phyloP scores from a whole-genome alignment of 768 basidiomycete genomes.

The Neoboletus brunneissimus region DNA sequence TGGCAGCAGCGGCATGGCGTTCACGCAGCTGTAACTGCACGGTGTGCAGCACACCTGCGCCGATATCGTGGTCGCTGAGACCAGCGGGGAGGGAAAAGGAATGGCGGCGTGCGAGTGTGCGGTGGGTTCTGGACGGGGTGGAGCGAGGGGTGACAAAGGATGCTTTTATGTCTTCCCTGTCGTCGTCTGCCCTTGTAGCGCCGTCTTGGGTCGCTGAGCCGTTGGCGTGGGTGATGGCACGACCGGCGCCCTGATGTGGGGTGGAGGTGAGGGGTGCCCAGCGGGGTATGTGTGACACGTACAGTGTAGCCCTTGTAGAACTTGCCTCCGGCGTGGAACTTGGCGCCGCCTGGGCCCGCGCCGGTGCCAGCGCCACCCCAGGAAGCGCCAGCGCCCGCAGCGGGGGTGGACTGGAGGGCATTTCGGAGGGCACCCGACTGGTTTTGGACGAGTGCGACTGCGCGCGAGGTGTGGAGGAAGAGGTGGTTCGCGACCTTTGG shows the following conservation, averaged over 20 bases:
- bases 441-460: constrained; percentile 71
- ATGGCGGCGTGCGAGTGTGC: constrained; percentile 53
- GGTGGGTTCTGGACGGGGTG: constrained; percentile 34
- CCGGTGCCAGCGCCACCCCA: constrained; percentile 50
- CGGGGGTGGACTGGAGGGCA: constrained; percentile 61
- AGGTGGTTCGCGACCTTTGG: constrained; percentile 82
- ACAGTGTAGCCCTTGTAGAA: constrained; percentile 71
- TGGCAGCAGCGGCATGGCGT: constrained; percentile 47
- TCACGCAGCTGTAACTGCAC: constrained; percentile 64
- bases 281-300: constrained; percentile 21
- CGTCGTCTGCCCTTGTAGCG: constrained; percentile 48
- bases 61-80: constrained; percentile 36
- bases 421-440: constrained; percentile 69
- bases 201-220: constrained; percentile 55
- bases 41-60: constrained; percentile 54
- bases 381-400: constrained; percentile 46
- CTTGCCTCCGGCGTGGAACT: constrained; percentile 67
- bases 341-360: constrained; percentile 68
- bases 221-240: constrained; percentile 72
- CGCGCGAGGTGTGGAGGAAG: constrained; percentile 71
- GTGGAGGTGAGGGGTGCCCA: constrained; percentile 2
- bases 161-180: constrained; percentile 48
- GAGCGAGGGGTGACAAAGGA: constrained; percentile 32
- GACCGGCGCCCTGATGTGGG: constrained; percentile 54
- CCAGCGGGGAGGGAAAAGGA: constrained; percentile 53